Percentiles rank a stretch among this genome's conserved stretches.
Evolutionary conservation across 352 stramenopile species (phyloP).

Genomic region (Globisporangium paddicum): DNA sequence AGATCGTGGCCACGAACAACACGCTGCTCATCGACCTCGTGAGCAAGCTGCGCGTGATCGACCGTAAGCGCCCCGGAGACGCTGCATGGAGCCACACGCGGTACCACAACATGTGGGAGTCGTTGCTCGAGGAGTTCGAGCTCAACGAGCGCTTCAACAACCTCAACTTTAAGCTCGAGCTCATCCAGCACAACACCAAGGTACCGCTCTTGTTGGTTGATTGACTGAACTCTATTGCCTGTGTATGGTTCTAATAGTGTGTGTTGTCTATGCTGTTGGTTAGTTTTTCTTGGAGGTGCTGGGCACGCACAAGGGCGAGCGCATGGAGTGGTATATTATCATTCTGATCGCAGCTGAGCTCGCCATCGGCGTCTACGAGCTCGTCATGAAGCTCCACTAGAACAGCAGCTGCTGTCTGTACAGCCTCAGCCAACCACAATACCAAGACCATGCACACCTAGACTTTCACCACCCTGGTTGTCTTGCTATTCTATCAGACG

Average conservation of each 20-base stretch:
- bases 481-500: background rate
- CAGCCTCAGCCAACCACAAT: background rate
- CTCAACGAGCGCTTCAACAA: constrained; percentile 94
- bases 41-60: constrained; percentile 94
- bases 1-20: constrained; percentile 95
- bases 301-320: constrained; percentile 92
- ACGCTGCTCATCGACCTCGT: constrained; percentile 96
- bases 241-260: background rate
- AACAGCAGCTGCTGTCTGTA: background rate
- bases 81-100: constrained; percentile 94
- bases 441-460: background rate
- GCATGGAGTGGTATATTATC: constrained; percentile 98
- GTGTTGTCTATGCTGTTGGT: background rate
- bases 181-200: constrained; percentile 98
- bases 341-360: constrained; percentile 95
- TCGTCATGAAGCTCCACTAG: constrained; percentile 71
- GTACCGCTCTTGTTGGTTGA: constrained; percentile 29
- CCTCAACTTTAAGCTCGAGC: constrained; percentile 96
- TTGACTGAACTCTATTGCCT: background rate
- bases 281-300: constrained; percentile 98
- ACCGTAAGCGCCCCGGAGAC: constrained; percentile 89
- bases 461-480: background rate
- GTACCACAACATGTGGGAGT: constrained; percentile 92
- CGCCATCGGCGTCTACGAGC: constrained; percentile 83
- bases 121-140: constrained; percentile 90